Base-by-base conservation (phyloP, 805 yeast species). In the Candida argentea region DNA sequence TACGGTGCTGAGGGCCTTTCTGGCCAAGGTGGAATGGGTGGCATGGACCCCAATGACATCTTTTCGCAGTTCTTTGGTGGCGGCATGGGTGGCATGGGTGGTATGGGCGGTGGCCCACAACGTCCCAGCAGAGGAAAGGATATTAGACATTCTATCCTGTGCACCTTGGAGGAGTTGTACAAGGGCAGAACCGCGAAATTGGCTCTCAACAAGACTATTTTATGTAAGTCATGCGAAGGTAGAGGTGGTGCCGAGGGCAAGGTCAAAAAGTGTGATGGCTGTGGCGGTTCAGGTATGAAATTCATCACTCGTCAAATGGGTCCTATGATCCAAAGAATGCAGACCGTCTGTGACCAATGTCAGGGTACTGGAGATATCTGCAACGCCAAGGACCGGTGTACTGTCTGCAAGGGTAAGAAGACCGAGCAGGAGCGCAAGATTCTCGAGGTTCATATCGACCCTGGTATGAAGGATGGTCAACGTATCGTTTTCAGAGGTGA, bases 261-360 rank as follows among this genome's bases (percentile, higher is more conserved):
- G 33, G 94, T 87, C 40, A 81, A 80, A 66, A 75, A 75, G 46
- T 91, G 99, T 76, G 40, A 75, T 29, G 55, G 74, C 22, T 91
- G 99, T 76, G 71, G 73, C 50, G 99, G 99, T 59, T 70, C 72
- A 46, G 99, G 99, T 72, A 61, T 79, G 57, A 83, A 74, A 59
- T 79, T 89, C 41, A 80, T 86, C 42, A 84, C 95, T 29, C 82
- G 94, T 67, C 97, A 91, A 63, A 87, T 91, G 95, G 99, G 99
- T 45, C 95, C 95, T 42, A 85, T 91, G 87, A 82, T 91, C 49
- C 99, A 91, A 67, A 82, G 95, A 70, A 83, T 83, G 75, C 97
- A 91, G 66, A 76, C 93, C 25, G 76, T 75, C 30, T 91, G 99
- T 80, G 89, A 82, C 43, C 77, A 61, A 34, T 91, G 99, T 76